Evolutionary conservation across 352 stramenopile species (phyloP), one percentile per base, ranked within the genome.

Genomic region (Pythium folliculosum): DNA sequence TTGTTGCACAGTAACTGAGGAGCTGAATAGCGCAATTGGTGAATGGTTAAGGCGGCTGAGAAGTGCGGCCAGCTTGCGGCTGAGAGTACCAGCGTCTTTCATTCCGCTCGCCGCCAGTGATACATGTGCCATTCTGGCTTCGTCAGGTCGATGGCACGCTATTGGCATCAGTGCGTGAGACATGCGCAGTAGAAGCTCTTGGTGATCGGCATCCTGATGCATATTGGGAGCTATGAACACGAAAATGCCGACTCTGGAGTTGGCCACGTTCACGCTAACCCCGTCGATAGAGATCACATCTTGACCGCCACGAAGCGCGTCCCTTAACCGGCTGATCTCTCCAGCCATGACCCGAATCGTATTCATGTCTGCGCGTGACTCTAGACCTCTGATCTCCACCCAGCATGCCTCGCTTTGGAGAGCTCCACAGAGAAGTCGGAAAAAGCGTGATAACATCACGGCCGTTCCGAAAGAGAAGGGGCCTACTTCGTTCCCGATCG

Each of bases 291-390:
- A 44, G 23, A 86, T 69, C 1, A 55, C 44, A 4, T 77, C 67
- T 43, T 85, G 69, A 4, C 69, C 65, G 5, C 74, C 69, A 50
- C 77, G 71, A 30, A 90, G 54, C 0, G 72, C 78, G 64, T 87
- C 80, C 48, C 75, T 67, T 9, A 88, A 66, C 12, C 80, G 78
- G n/a, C 44, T 72, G 30, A 88, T 84, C 51, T 86, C 77, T 27
- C 76, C 48, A 12, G 73, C 65, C 30, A 90, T 77, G 43, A 77
- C 30, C 1, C 62, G 58, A 12, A 88, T 17, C 50, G 80, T 61
- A 13, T 57, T 70, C 25, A 75, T 44, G 44, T 55, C 8, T 6
- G 60, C 14, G 30, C 13, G 32, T 65, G 51, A 56, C 57, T 88
- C 80, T 0, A 90, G 49, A 2, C 78, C 79, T n/a, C 64, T 71